phyloP scores from a whole-genome alignment of 495 filamentous ascomycete genomes.

The Endocarpon pusillum region DNA sequence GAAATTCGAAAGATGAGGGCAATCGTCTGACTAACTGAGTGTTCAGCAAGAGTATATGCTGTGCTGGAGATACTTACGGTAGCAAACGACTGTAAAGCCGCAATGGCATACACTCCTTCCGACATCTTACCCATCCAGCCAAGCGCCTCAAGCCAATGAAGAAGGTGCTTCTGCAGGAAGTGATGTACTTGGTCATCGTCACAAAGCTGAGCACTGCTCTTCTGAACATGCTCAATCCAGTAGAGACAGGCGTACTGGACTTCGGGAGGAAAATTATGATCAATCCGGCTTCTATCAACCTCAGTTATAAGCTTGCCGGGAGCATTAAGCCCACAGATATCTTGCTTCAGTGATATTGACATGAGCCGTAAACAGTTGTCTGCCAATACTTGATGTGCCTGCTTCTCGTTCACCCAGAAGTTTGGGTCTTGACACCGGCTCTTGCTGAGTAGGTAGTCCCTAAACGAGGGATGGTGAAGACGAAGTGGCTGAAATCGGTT shows the following conservation, averaged over 20 bases:
- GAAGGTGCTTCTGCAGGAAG: conserved; percentile 8
- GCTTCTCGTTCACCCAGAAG: conserved; percentile 24
- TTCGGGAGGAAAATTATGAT: conserved; percentile 10
- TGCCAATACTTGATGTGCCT: conserved; percentile 17
- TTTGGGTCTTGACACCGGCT: conserved; percentile 11
- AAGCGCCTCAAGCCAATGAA: conserved; percentile 14
- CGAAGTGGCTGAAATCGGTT: conserved; percentile 14
- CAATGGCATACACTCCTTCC: conserved; percentile 4
- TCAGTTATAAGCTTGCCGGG: conserved; percentile 13
- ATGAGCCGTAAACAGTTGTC: conserved; percentile 20
- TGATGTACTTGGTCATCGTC: conserved; percentile 8
- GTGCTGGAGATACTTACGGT: conserved; percentile 1
- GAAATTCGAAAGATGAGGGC: conserved; percentile 6
- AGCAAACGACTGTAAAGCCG: conserved; percentile 3
- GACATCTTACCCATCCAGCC: conserved; percentile 3
- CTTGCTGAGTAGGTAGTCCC: conserved; percentile 30
- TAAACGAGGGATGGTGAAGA: conserved; percentile 33
- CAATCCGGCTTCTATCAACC: conserved; percentile 11
- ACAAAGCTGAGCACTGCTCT: conserved; percentile 2
- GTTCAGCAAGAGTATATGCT: neutral
- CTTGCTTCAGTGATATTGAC: conserved; percentile 13
- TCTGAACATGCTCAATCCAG: conserved; percentile 15
- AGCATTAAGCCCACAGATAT: conserved; percentile 21
- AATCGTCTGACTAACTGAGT: too few species aligned
- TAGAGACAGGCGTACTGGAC: conserved; percentile 18